Percentiles rank a stretch among this genome's conserved stretches.
phyloP scores from a whole-genome alignment of 208 protist genomes.

The Trichomonas vaginalis region DNA sequence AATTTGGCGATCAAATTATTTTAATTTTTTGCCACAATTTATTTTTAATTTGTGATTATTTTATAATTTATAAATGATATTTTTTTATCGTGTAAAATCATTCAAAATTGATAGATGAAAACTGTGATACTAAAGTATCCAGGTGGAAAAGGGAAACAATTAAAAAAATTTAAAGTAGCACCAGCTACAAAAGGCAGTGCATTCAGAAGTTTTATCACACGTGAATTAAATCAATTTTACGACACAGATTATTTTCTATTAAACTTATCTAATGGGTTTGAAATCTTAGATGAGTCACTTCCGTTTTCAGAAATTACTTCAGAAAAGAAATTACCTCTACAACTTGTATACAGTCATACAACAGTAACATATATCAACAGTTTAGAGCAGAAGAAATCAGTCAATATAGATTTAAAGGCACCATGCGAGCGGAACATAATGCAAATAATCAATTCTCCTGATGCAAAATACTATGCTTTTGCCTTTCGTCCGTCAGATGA shows the following conservation, averaged over 20 bases:
- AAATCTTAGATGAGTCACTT: background rate
- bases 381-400: background rate
- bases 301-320: background rate
- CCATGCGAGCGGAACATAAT: background rate
- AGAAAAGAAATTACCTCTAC: background rate
- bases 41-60: too few relatives aligned
- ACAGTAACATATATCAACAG: background rate
- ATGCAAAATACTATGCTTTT: background rate
- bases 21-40: too few relatives aligned
- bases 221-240: background rate
- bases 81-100: too few relatives aligned
- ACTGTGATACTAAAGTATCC: background rate
- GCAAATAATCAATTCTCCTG: background rate
- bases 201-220: background rate
- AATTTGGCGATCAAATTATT: too few relatives aligned
- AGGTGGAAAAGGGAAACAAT: background rate
- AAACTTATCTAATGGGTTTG: background rate
- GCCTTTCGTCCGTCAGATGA: background rate
- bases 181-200: background rate
- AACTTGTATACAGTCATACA: background rate
- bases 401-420: background rate
- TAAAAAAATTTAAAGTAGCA: background rate
- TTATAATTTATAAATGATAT: too few relatives aligned
- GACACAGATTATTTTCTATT: background rate
- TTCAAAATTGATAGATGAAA: too few relatives aligned